These are phyloP conservation scores for Pseudogymnoascus sp. DNA, from an alignment of 2,329 filamentous ascomycete genomes.

Conservation along the genomic window DNA sequence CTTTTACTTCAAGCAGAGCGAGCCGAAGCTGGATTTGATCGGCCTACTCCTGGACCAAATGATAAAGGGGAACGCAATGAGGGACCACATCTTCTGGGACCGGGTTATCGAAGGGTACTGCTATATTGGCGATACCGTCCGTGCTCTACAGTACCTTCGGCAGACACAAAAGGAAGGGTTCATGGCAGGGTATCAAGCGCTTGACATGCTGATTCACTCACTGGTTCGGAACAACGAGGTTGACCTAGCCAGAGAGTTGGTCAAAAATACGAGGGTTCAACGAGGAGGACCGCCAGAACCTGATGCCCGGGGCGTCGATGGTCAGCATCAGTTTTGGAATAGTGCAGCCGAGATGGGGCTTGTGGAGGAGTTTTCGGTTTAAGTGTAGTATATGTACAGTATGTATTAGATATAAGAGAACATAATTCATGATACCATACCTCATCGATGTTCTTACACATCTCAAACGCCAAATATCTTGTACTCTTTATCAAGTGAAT, in stretches of 20 bases:
- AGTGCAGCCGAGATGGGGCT: constrained; percentile 21
- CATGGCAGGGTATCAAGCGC: constrained; percentile 23
- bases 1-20: constrained; percentile 54
- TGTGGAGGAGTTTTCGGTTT: constrained; percentile 13
- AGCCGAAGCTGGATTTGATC: constrained; percentile 55
- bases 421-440: constrained; percentile 8
- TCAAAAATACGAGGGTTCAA: constrained; percentile 23
- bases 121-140: constrained; percentile 41
- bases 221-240: constrained; percentile 27
- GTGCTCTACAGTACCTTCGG: constrained; percentile 44
- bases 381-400: constrained; percentile 4
- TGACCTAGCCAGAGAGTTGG: constrained; percentile 26
- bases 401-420: constrained; percentile 5
- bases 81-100: constrained; percentile 61
- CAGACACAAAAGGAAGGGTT: constrained; percentile 31
- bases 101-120: constrained; percentile 64
- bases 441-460: not conserved
- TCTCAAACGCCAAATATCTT: not conserved
- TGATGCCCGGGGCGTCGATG: constrained; percentile 21
- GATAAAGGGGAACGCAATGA: constrained; percentile 27
- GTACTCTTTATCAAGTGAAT: constrained; percentile 6
- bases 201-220: constrained; percentile 24
- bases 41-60: constrained; percentile 50
- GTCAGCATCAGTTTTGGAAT: constrained; percentile 28
- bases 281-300: constrained; percentile 19